These are phyloP conservation scores for Pulveroboletus ridleyi DNA, from an alignment of 1,284 basidiomycete genomes.

Conservation along the genomic window DNA sequence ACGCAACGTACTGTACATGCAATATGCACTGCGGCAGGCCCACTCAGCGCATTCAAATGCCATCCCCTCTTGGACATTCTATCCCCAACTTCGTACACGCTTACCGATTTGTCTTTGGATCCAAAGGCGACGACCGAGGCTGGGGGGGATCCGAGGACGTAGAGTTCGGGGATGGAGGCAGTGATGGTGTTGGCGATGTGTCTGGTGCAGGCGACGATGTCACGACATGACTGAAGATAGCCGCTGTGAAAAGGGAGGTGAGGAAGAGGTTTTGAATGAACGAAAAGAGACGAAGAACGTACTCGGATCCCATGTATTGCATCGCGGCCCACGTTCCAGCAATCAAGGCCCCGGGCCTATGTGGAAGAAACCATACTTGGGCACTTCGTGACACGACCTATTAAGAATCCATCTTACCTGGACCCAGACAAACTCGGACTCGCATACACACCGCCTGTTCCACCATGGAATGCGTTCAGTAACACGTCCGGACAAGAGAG, in stretches of 20 bases:
- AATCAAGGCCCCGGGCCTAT: slow-evolving; percentile 89
- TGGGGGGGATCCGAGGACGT: slow-evolving; percentile 88
- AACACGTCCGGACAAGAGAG: slow-evolving; percentile 1
- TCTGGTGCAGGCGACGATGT: slow-evolving; percentile 81
- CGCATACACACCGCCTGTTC: slow-evolving; percentile 76
- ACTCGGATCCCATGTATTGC: slow-evolving; percentile 91
- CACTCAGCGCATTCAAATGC: slow-evolving; percentile 89
- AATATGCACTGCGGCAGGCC: slow-evolving; percentile 90
- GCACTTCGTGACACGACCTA: neutral
- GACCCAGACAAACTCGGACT: slow-evolving; percentile 91
- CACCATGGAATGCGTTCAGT: neutral
- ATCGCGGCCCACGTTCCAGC: slow-evolving; percentile 97
- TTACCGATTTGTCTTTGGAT: slow-evolving; percentile 63
- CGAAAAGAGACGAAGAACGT: slow-evolving; percentile 33
- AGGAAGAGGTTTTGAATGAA: neutral
- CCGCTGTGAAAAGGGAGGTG: slow-evolving; percentile 56
- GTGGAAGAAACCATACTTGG: neutral
- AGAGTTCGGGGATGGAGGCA: slow-evolving; percentile 78
- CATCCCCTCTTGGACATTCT: slow-evolving; percentile 86
- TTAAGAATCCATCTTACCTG: slow-evolving; percentile 54
- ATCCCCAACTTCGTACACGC: slow-evolving; percentile 91
- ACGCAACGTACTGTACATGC: slow-evolving; percentile 82
- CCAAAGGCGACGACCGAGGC: slow-evolving; percentile 93
- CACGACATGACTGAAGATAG: slow-evolving; percentile 88
- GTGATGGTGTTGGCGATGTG: slow-evolving; percentile 72